A percentile compares a stretch with the other conserved stretches of the same genome.
Conservation (phyloP, 768 basidiomycete species). For the Glaciozyma martinii region DNA sequence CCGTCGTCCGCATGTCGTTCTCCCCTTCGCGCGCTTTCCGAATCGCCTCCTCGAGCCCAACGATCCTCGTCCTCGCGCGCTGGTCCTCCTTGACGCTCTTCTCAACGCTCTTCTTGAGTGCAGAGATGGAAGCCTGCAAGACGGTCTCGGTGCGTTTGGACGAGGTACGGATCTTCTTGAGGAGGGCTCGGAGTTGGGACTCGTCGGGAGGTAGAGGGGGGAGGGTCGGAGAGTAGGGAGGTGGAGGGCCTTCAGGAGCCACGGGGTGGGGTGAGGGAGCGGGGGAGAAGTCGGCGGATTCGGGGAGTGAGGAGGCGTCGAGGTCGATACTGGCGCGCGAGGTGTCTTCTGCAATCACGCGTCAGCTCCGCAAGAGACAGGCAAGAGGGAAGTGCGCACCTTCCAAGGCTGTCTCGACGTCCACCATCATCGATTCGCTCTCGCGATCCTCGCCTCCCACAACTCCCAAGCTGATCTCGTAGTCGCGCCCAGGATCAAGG, state of each 20-base stretch:
- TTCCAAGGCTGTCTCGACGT: constrained; percentile 7
- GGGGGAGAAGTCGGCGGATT: neutral
- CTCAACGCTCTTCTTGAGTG: constrained; percentile 19
- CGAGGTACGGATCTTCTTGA: constrained; percentile 17
- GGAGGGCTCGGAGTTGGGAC: constrained; percentile 4
- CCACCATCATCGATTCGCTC: neutral
- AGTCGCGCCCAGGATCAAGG: constrained; percentile 20
- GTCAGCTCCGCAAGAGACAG: neutral
- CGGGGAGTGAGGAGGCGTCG: neutral
- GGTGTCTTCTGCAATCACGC: neutral
- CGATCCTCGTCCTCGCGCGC: constrained; percentile 26
- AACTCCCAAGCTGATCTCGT: constrained; percentile 28
- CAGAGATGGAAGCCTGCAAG: constrained; percentile 6
- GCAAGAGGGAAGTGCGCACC: neutral
- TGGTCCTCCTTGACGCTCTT: constrained; percentile 32
- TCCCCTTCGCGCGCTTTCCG: constrained; percentile 14
- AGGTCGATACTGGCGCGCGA: neutral
- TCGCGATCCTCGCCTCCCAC: constrained; percentile 3
- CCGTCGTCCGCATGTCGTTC: neutral
- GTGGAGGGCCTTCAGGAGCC: constrained; percentile 8
- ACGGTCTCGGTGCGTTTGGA: constrained; percentile 16
- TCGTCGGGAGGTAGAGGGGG: constrained; percentile 1
- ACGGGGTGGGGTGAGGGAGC: neutral
- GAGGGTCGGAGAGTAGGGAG: constrained; percentile 11
- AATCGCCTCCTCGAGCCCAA: constrained; percentile 22